Conservation (phyloP, 1,139 yeast genomes). For the Yamadazyma jaroonii region DNA sequence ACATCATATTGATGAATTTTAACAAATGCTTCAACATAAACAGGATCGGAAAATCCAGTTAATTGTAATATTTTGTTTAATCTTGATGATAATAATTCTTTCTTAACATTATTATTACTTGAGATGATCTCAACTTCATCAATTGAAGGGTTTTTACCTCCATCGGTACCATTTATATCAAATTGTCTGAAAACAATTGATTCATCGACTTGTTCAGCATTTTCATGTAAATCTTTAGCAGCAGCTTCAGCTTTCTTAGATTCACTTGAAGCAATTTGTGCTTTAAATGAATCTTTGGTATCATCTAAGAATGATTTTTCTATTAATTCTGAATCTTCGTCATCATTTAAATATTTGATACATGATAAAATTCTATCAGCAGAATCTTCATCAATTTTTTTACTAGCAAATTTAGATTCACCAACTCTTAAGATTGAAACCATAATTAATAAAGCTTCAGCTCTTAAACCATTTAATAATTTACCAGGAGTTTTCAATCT, state of each 20-base stretch:
- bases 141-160: constrained; percentile 26
- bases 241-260: constrained; percentile 54
- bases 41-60: constrained; percentile 97
- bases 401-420: constrained; percentile 69
- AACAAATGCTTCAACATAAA: constrained; percentile 95
- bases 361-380: constrained; percentile 87
- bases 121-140: constrained; percentile 48
- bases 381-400: constrained; percentile 92
- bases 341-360: constrained; percentile 73
- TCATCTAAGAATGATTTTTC: constrained; percentile 82
- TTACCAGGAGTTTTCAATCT: constrained; percentile 54
- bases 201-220: constrained; percentile 82
- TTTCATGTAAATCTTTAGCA: constrained; percentile 60
- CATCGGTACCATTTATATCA: constrained; percentile 46
- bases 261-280: constrained; percentile 56
- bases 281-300: constrained; percentile 78
- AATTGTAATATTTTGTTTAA: constrained; percentile 86
- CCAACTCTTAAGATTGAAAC: constrained; percentile 91
- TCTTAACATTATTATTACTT: constrained; percentile 44
- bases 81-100: constrained; percentile 68
- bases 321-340: constrained; percentile 47
- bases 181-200: constrained; percentile 83
- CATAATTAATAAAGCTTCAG: constrained; percentile 91
- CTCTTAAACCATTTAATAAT: constrained; percentile 78
- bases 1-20: constrained; percentile 96